Percentiles rank a stretch among this genome's conserved stretches.
Evolutionary conservation across 306 rosid species (phyloP).

Genomic region (Glycine tomentella): DNA sequence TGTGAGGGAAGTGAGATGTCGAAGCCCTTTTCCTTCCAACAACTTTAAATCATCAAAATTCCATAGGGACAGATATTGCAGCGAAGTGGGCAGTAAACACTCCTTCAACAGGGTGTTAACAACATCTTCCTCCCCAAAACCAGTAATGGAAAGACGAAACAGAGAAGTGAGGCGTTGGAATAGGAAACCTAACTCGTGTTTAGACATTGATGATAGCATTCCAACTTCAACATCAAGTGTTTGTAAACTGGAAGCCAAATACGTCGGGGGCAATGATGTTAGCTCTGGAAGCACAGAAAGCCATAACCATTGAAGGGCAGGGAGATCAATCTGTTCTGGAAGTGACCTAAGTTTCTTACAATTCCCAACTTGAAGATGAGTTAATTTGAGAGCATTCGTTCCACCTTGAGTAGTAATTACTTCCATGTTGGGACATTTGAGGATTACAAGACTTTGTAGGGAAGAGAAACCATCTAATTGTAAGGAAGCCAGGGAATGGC

Average conservation of each 20-base stretch:
- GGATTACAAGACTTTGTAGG: fast-evolving
- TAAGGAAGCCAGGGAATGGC: not conserved
- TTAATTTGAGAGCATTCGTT: no score
- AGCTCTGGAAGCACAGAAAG: not conserved
- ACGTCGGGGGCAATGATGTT: no score
- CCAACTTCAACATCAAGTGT: not conserved
- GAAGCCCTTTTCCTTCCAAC: no score
- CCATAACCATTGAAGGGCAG: not conserved
- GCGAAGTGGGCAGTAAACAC: no score
- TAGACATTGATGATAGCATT: not conserved
- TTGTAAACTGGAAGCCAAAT: not conserved
- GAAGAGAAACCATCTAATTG: not conserved
- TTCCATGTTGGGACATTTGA: not conserved
- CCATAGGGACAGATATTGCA: not conserved
- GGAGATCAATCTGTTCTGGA: no score
- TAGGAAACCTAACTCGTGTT: not conserved
- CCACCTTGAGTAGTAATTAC: not conserved
- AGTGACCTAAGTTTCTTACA: conserved; percentile 1
- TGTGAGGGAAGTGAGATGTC: no score
- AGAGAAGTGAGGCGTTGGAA: conserved; percentile 5
- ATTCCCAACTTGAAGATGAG: not conserved
- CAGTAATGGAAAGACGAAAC: no score
- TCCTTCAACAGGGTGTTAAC: no score
- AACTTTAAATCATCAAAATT: no score
- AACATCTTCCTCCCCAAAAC: no score